A percentile compares a stretch with the other conserved stretches of the same genome.
Conservation (phyloP, 2,329 filamentous ascomycete species). For the Shiraia sp. region DNA sequence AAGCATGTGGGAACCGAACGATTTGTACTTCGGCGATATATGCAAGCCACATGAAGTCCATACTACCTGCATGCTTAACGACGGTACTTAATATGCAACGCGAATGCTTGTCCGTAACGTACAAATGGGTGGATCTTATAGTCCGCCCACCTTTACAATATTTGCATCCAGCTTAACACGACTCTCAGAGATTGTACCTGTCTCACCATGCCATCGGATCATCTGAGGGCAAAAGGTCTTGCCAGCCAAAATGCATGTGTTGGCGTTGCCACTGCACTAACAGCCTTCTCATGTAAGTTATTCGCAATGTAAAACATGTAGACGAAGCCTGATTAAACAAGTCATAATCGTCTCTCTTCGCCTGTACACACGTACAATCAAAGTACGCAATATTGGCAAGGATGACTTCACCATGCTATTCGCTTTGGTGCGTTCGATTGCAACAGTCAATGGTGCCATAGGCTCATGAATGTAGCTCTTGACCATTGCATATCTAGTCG, state of each 20-base stretch:
- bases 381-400: slow-evolving; percentile 29
- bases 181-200: neutral
- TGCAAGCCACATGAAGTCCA: too few relatives aligned
- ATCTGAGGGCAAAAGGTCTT: neutral
- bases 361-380: slow-evolving; percentile 19
- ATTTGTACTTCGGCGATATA: neutral
- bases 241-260: slow-evolving; percentile 20
- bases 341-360: slow-evolving; percentile 31
- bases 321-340: slow-evolving; percentile 11
- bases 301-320: neutral
- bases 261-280: slow-evolving; percentile 26
- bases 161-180: too few relatives aligned
- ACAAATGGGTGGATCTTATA: too few relatives aligned
- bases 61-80: too few relatives aligned
- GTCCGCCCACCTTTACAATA: too few relatives aligned
- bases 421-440: slow-evolving; percentile 24
- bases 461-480: slow-evolving; percentile 18
- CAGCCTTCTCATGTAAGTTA: slow-evolving; percentile 22
- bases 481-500: slow-evolving; percentile 30
- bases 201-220: neutral
- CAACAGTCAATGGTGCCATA: neutral
- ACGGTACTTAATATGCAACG: too few relatives aligned
- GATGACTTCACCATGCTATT: slow-evolving; percentile 37
- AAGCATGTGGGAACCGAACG: slow-evolving; percentile 1
- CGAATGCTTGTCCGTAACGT: too few relatives aligned